Conservation (phyloP, 345 rosid genomes). For the Geranium brycei region DNA sequence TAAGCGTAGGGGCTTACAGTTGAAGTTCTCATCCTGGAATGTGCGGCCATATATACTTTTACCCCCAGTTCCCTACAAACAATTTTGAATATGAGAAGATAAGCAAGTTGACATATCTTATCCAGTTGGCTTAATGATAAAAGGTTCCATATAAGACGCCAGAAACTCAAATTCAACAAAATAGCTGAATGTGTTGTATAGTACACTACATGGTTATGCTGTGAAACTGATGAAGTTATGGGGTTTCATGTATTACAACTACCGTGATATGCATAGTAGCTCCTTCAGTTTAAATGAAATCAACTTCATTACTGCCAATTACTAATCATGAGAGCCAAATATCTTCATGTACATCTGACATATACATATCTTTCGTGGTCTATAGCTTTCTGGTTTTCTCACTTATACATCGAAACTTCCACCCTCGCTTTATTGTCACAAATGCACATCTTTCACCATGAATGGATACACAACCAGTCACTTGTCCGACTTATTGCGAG, state of each 20-base stretch:
- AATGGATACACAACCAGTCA: too few relatives aligned
- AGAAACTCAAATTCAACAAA: not conserved
- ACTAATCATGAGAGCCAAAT: too few relatives aligned
- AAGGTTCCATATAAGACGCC: too few relatives aligned
- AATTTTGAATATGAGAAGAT: conserved; percentile 12
- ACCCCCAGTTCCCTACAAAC: conserved; percentile 96
- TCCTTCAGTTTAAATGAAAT: not conserved
- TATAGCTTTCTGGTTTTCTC: too few relatives aligned
- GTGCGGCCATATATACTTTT: conserved; percentile 93
- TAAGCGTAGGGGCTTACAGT: conserved; percentile 39
- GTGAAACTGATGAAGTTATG: not conserved
- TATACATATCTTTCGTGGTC: too few relatives aligned
- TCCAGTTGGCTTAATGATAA: not conserved
- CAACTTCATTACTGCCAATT: too few relatives aligned
- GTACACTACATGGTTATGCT: too few relatives aligned
- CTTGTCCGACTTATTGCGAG: too few relatives aligned
- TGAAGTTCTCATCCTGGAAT: conserved; percentile 94
- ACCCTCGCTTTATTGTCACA: too few relatives aligned
- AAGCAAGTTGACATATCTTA: not conserved
- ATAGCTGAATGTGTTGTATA: not conserved
- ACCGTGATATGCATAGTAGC: not conserved
- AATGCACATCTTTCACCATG: too few relatives aligned
- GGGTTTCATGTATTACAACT: not conserved
- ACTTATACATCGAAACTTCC: too few relatives aligned
- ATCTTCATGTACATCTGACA: too few relatives aligned